These are phyloP conservation scores for Pseudotsuga menziesii DNA, from an alignment of 75 land plant species.

Conservation along the genomic window DNA sequence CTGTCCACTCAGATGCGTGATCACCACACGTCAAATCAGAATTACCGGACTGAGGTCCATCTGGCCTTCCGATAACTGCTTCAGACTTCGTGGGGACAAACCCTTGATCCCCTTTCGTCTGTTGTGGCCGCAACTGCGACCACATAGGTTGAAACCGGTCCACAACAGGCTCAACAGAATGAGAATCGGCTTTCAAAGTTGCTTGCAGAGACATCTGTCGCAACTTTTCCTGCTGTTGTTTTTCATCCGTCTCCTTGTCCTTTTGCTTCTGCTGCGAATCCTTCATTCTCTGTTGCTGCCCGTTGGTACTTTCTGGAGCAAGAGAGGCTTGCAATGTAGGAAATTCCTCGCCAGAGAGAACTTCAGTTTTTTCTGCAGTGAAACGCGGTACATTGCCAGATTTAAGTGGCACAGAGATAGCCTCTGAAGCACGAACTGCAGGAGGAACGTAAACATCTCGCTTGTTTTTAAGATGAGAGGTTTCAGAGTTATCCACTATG, in stretches of 20 bases:
- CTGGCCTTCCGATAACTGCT: background rate
- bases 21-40: background rate
- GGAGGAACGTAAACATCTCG: conserved; percentile 15
- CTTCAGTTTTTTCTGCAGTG: conserved; percentile 5
- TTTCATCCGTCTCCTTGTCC: conserved; percentile 29
- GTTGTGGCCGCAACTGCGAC: background rate
- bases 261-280: conserved; percentile 26
- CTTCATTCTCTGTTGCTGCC: conserved; percentile 22
- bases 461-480: background rate
- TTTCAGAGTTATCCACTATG: background rate
- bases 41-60: background rate
- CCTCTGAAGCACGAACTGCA: background rate
- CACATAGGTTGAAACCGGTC: background rate
- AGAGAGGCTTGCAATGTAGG: conserved; percentile 41
- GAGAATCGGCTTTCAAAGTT: no score
- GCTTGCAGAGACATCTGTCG: conserved; percentile 22
- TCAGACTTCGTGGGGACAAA: background rate
- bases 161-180: background rate
- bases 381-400: no score
- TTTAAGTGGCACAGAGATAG: background rate
- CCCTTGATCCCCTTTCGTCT: background rate
- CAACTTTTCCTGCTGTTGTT: conserved; percentile 29
- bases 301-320: conserved; percentile 19
- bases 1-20: background rate
- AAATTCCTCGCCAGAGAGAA: conserved; percentile 46